A percentile compares a stretch with the other conserved stretches of the same genome.
These are phyloP conservation scores for Sphagnum magellanicum DNA, from an alignment of 228 moss, liverwort and hornwort genomes.

Conservation along the genomic window DNA sequence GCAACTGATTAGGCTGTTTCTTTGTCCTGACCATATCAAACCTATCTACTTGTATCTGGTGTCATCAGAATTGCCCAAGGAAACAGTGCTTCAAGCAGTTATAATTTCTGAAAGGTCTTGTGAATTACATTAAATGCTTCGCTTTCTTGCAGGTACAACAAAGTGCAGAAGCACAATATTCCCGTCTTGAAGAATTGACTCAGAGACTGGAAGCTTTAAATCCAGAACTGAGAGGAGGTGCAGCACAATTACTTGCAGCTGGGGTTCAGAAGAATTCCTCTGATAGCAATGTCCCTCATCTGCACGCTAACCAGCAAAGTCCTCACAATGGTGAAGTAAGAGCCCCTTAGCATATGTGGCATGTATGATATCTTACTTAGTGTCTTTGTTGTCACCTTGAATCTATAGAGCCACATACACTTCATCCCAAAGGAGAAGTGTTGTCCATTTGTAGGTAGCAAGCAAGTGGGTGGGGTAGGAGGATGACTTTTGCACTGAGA, in stretches of 20 bases:
- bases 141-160: conserved; percentile 69
- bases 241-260: conserved; percentile 40
- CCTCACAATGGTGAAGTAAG: conserved; percentile 9
- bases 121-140: neutral
- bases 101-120: neutral
- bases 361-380: neutral
- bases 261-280: conserved; percentile 26
- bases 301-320: conserved; percentile 28
- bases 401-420: neutral
- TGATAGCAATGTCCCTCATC: conserved; percentile 29
- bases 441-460: too few relatives aligned
- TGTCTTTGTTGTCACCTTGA: neutral
- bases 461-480: neutral
- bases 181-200: conserved; percentile 83
- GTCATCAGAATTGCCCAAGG: neutral
- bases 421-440: neutral
- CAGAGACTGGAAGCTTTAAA: conserved; percentile 87
- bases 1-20: neutral
- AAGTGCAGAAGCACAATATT: conserved; percentile 92
- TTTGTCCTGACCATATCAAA: neutral
- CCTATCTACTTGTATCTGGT: neutral
- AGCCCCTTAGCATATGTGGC: neutral
- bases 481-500: too few relatives aligned
- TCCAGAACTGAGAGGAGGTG: conserved; percentile 63
- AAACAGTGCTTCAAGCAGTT: neutral